Evolutionary conservation across 2,329 filamentous ascomycete species (phyloP), one percentile per base, ranked within the genome.

Genomic region (Davidsoniella neocaledoniae): DNA sequence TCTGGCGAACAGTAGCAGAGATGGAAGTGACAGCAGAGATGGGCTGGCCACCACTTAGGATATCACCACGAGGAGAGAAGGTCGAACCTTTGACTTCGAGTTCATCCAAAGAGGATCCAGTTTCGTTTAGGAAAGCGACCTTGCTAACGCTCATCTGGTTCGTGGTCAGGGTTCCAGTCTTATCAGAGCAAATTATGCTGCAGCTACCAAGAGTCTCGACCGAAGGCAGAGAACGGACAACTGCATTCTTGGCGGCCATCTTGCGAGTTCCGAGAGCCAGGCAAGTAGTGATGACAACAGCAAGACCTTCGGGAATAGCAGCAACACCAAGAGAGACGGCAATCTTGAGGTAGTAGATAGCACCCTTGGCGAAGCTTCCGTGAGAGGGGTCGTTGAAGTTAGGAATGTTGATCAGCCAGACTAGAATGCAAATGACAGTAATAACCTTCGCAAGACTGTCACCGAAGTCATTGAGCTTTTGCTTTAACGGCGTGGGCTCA

Each of bases 131-230:
- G 62, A 88, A 86, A 44, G 94, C 84, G 50, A 96, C 68, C 67
- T 90, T 94, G 70, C 81, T 91, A 51, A 95, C 91, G 61, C 91
- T 96, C 91, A 98, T 98, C 67, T 96, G 88, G 68, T 98, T 98
- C 39, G 91, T 98, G 9, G 91, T 98, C 62, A 98, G 69, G 45
- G 91, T 98, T 58, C 91, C 93, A 4, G 91, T 98, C 73, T 98
- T 98, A 72, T 98, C 91, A 3, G 93, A 98, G 71, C 93, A 98
- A 63, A 98, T 95, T 51, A 98, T 88, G 61, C 91, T 98, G 76
- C 91, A 98, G 74, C 91, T 98, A 62, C 91, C 91, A 48, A 98
- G 74, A 10, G 91, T 98, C 68, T 98, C 91, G 48, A 98, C 91
- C 1, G 91, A 98, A 17, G 91, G 91, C 58, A 98, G 70, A 62